Evolutionary conservation across 1,284 basidiomycete species (phyloP), one percentile per base, ranked within the genome.

Genomic region (Leccinum variabile): DNA sequence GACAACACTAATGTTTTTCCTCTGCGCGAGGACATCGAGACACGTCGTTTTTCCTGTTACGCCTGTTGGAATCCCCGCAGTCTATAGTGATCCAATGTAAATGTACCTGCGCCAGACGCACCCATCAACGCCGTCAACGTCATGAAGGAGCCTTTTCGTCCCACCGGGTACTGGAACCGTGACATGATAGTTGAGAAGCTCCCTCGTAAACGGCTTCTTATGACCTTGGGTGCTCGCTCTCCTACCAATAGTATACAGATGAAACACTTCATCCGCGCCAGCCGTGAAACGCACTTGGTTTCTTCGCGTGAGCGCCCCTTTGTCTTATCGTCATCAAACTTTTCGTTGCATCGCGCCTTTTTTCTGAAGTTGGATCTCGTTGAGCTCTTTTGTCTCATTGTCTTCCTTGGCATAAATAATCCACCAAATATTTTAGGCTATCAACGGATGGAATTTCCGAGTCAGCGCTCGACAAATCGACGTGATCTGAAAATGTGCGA

Each of bases 1-100:
- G 55, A 97, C 82, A 30, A 95, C 85, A 74, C 95, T 95, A 67
- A 92, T 91, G 62, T 89, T 94, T 74, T 94, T 93, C 63, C 95
- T 84, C 67, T 94, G 90, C 2, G 95, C 94, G 14, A 97, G 81
- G 1, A 95, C 94, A 73, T 97, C 92, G 33, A 97, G 81, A 61
- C 92, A 88, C 0, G 91, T 94, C 0, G 92, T 80, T 92, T 94
- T 63, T 79, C 85, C 74, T 73, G 54, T 61, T 10, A 18, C 30
- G 63, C 57, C 18, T 28, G 66, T 72, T 63, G 52, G 61, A 60
- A 59, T 67, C 44, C 80, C 68, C 1, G 30, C 5, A 32, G 9
- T 35, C 53, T 18, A 33, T 61, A 58, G 3, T 1, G 0, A 30
- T 25, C 16, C 2, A 39, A 41, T 9, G 16, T 2, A 22, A 44